Base-by-base conservation (phyloP, 768 basidiomycete genomes). In the Phylloporus sp. region DNA sequence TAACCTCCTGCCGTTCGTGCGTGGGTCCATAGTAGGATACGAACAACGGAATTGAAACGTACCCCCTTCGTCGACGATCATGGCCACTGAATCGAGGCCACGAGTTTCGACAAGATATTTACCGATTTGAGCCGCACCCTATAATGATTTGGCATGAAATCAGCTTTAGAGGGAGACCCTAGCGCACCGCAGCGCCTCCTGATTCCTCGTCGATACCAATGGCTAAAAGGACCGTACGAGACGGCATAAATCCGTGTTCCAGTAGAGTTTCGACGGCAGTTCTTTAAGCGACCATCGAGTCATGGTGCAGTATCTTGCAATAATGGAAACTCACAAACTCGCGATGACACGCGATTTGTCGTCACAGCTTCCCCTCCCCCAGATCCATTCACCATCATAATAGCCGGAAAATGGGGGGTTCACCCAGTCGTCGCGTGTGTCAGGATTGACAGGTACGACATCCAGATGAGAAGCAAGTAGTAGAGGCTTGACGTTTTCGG, bases 1-100 rank as follows among this genome's bases (percentile, higher is more conserved):
- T 56, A 69, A 26, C 58, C 60, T 45, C 60, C 69, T 69, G 40
- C 43, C 13, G 34, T n/a, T 35, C n/a, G 18, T 8, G 10, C 9
- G 46, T 51, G 26, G 54, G 23, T 33, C 8, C 17, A 7, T n/a
- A 6, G 0, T 8, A 24, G 15, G 8, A 9, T 17, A 7, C 26
- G 5, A 18, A n/a, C n/a, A 32, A 37, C 15, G 9, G 26, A 9
- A 8, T 9, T 10, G 13, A 41, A 41, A 52, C 48, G 47, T 56
- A 68, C 77, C 75, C 7, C 79, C 79, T 66, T 83, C 82, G 47
- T 83, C 82, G 10, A 82, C 69, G n/a, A 81, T 58, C 56, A 82
- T 64, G 1, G 76, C 64, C 41, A 82, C 67, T 6, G 72, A 67
- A 55, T 80, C 55, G n/a, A 62, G 46, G n/a, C 79, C 81, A 53